These are phyloP conservation scores for Cyberlindnera mississippiensis DNA, from an alignment of 805 yeast species.

Conservation along the genomic window DNA sequence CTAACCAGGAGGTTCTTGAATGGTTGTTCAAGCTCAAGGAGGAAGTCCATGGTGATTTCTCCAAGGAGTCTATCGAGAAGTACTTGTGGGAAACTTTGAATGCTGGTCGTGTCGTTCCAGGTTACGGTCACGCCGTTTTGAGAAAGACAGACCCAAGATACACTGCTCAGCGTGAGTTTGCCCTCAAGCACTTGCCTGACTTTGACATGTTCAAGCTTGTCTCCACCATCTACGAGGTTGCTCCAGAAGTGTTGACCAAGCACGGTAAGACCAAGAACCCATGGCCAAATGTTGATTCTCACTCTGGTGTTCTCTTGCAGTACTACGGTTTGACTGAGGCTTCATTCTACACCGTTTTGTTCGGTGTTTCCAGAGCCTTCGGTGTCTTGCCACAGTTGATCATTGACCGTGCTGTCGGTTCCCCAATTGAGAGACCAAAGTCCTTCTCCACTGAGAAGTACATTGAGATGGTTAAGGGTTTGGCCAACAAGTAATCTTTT, in stretches of 20 bases:
- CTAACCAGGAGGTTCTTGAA: conserved; percentile 83
- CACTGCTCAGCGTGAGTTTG: conserved; percentile 82
- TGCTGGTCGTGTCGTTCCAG: conserved; percentile 83
- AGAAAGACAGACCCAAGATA: conserved; percentile 89
- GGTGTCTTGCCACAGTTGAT: conserved; percentile 85
- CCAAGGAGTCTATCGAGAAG: conserved; percentile 65
- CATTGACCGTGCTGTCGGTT: conserved; percentile 78
- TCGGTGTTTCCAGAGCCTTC: conserved; percentile 83
- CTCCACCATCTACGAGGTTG: conserved; percentile 73
- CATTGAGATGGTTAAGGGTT: conserved; percentile 66
- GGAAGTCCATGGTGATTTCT: conserved; percentile 58
- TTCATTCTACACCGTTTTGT: conserved; percentile 79
- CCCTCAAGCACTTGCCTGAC: conserved; percentile 70
- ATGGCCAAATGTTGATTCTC: conserved; percentile 90
- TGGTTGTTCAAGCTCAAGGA: conserved; percentile 68
- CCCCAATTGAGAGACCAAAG: conserved; percentile 86
- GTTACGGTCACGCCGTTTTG: conserved; percentile 85
- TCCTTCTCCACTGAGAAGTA: conserved; percentile 92
- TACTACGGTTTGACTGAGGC: conserved; percentile 82
- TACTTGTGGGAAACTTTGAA: conserved; percentile 77
- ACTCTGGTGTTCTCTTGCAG: conserved; percentile 80
- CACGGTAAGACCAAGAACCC: conserved; percentile 92
- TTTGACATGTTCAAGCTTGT: conserved; percentile 77
- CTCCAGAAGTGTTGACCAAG: conserved; percentile 74
- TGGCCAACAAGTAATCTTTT: conserved; percentile 28